phyloP scores from a whole-genome alignment of 768 basidiomycete genomes.

The Neoboletus magnificus region DNA sequence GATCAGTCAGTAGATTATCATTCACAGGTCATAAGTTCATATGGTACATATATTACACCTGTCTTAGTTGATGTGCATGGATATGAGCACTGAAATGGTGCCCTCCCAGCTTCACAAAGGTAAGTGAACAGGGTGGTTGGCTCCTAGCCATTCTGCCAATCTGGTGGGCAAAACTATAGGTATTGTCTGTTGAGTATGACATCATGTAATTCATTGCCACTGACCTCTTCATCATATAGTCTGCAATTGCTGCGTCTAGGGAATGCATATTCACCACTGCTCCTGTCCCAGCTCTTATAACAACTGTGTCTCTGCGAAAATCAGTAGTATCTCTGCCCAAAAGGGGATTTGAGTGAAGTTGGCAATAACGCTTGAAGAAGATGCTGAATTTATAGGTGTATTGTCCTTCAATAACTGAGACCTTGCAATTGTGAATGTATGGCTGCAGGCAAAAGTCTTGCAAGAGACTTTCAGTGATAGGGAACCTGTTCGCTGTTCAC shows the following conservation, averaged over 20 bases:
- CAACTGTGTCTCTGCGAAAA: constrained; percentile 2
- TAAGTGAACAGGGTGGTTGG: not conserved
- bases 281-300: constrained; percentile 1
- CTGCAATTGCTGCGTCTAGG: no score
- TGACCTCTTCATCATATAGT: no score
- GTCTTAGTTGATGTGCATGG: not conserved
- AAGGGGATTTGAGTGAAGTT: not conserved
- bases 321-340: not conserved
- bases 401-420: not conserved
- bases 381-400: constrained; percentile 3
- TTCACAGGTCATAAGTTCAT: no score
- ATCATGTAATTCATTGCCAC: not conserved
- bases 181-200: not conserved
- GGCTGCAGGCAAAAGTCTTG: constrained; percentile 5
- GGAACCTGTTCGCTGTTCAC: not conserved
- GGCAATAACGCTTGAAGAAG: constrained; percentile 9
- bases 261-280: no score
- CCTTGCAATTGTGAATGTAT: constrained; percentile 8
- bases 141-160: not conserved
- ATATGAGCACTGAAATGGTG: not conserved
- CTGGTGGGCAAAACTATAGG: not conserved
- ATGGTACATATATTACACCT: no score
- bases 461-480: constrained; percentile 1
- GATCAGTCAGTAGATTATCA: no score
- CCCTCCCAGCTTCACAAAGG: not conserved